Conservation (phyloP, 257 asterid species). For the Plantago elongata region DNA sequence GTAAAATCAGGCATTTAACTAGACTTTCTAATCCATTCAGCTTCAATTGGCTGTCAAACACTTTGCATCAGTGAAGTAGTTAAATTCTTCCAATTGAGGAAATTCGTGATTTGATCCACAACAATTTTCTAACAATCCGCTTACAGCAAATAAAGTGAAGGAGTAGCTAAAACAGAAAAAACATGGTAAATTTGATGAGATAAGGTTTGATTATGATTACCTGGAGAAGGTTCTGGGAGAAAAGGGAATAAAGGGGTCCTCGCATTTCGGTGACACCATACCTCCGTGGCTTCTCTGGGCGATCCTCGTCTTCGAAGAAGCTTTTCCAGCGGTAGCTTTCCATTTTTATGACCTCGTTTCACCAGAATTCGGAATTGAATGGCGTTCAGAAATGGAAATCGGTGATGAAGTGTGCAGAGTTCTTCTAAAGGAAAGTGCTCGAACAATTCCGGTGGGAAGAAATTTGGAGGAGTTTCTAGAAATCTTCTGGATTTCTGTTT, state of each 20-base stretch:
- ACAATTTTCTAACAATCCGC: too few species aligned
- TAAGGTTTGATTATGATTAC: constrained; percentile 19
- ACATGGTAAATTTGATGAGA: too few species aligned
- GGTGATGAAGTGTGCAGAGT: not conserved
- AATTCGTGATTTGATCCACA: too few species aligned
- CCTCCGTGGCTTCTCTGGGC: constrained; percentile 85
- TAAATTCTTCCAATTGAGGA: too few species aligned
- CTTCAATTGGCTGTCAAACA: too few species aligned
- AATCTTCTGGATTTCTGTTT: not conserved
- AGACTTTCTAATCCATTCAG: too few species aligned
- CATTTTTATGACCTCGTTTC: constrained; percentile 29
- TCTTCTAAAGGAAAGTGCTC: not conserved
- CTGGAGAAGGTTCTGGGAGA: constrained; percentile 67
- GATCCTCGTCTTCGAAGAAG: constrained; percentile 87
- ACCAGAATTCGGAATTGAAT: not conserved
- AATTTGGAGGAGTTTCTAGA: constrained; percentile 55
- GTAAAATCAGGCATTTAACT: too few species aligned
- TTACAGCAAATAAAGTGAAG: too few species aligned
- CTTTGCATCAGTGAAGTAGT: too few species aligned
- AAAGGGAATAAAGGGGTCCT: constrained; percentile 67
- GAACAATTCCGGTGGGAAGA: constrained; percentile 19
- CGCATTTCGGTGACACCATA: constrained; percentile 86
- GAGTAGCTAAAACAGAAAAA: too few species aligned
- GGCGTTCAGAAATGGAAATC: not conserved
- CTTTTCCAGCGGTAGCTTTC: constrained; percentile 67